Evolutionary conservation across 2,329 filamentous ascomycete genomes (phyloP).

Genomic region (Huntiella savannae): DNA sequence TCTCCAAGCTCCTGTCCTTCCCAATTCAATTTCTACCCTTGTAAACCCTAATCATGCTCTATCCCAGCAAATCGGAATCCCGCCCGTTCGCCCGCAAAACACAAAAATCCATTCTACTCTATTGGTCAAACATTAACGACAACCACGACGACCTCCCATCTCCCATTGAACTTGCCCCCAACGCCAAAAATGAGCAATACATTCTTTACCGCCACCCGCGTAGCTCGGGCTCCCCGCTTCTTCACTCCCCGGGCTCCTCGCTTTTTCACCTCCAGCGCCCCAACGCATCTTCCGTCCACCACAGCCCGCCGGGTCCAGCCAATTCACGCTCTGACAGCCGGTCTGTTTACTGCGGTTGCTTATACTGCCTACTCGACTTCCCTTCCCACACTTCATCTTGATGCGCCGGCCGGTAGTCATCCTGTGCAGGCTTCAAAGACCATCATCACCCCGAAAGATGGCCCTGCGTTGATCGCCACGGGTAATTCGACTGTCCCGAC

Average conservation of each 20-base stretch:
- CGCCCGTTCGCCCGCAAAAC: too few species aligned
- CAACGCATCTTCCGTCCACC: background rate
- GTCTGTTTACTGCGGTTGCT: background rate
- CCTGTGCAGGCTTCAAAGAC: slow-evolving; percentile 7
- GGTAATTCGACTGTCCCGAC: slow-evolving; percentile 62
- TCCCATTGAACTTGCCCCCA: too few species aligned
- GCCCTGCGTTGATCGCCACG: slow-evolving; percentile 27
- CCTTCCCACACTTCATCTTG: background rate
- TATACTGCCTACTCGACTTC: background rate
- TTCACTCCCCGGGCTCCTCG: slow-evolving; percentile 2
- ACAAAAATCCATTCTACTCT: too few species aligned
- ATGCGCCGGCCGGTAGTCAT: slow-evolving; percentile 8
- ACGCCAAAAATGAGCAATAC: slow-evolving; percentile 3
- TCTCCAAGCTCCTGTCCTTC: too few species aligned
- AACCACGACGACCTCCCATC: too few species aligned
- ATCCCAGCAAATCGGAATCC: too few species aligned
- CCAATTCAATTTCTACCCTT: too few species aligned
- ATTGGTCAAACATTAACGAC: too few species aligned
- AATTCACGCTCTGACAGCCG: background rate
- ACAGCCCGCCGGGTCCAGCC: background rate
- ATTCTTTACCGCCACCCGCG: slow-evolving; percentile 6
- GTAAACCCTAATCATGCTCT: too few species aligned
- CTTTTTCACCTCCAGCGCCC: background rate
- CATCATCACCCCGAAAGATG: background rate
- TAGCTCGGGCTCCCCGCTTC: slow-evolving; percentile 5